Evolutionary conservation across 1,139 yeast genomes (phyloP).

Genomic region (Yamadazyma diospyri): DNA sequence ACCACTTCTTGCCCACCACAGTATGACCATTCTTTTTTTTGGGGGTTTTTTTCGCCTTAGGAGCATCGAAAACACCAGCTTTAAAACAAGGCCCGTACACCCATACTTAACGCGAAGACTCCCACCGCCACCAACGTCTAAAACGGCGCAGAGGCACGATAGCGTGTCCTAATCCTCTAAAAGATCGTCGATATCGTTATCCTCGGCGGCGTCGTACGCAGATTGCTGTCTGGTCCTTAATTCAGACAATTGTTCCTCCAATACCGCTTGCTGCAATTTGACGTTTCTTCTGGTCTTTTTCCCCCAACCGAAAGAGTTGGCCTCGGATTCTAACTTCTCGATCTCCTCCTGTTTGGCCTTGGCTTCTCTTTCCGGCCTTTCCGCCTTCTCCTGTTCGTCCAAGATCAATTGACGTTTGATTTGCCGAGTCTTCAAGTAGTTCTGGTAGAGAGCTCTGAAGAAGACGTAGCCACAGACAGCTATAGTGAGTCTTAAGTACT

Average conservation of each 20-base stretch:
- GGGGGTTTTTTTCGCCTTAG: too few species aligned
- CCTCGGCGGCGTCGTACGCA: conserved; percentile 56
- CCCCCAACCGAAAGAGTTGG: conserved; percentile 71
- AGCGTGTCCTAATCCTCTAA: conserved; percentile 47
- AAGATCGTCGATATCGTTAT: conserved; percentile 63
- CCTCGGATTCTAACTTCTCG: conserved; percentile 35
- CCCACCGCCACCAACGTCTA: too few species aligned
- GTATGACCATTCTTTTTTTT: too few species aligned
- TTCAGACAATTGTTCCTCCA: conserved; percentile 44
- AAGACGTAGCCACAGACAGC: conserved; percentile 35
- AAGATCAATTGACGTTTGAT: conserved; percentile 45
- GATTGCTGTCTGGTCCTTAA: conserved; percentile 42
- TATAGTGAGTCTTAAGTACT: conserved; percentile 37
- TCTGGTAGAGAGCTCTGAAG: conserved; percentile 34
- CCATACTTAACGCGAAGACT: too few species aligned
- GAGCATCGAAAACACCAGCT: too few species aligned
- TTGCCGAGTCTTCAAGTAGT: conserved; percentile 49
- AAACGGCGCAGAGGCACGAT: too few species aligned
- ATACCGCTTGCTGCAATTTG: conserved; percentile 49
- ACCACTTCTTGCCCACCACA: too few species aligned
- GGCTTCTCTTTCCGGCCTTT: conserved; percentile 31
- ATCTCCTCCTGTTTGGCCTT: conserved; percentile 27
- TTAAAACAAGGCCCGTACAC: too few species aligned
- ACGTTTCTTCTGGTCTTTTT: conserved; percentile 62
- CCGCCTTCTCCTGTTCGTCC: conserved; percentile 44